Percentiles rank a stretch among this genome's conserved stretches.
Evolutionary conservation across 345 rosid species (phyloP).

Genomic region (Turnera subulata): DNA sequence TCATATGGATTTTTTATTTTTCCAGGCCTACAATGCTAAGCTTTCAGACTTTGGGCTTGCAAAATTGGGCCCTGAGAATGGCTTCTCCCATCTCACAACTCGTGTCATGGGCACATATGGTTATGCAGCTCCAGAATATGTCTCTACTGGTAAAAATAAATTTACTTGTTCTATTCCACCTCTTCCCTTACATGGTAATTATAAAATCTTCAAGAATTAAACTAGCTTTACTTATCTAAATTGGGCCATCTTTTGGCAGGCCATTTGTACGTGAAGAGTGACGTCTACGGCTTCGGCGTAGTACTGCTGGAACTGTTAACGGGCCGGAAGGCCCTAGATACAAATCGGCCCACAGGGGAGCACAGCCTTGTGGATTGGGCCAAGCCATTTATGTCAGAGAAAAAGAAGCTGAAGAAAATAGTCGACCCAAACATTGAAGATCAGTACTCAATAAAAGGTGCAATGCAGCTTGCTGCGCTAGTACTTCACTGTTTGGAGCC

Average conservation of each 20-base stretch:
- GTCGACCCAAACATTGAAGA: constrained; percentile 64
- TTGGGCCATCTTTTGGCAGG: constrained; percentile 32
- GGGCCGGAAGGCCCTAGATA: constrained; percentile 61
- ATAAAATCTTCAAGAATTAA: neutral
- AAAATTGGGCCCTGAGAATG: constrained; percentile 63
- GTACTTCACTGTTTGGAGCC: constrained; percentile 46
- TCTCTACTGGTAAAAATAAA: constrained; percentile 73
- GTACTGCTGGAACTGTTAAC: constrained; percentile 72
- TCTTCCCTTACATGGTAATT: neutral
- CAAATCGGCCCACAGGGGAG: constrained; percentile 38
- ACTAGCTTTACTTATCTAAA: neutral
- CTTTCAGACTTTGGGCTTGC: constrained; percentile 89
- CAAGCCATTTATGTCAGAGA: constrained; percentile 37
- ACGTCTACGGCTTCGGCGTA: constrained; percentile 84
- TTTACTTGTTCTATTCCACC: no score
- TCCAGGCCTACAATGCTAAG: constrained; percentile 63
- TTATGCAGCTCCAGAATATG: constrained; percentile 84
- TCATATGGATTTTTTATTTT: neutral
- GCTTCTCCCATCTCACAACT: constrained; percentile 66
- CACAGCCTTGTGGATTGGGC: constrained; percentile 62
- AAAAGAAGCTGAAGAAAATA: constrained; percentile 53
- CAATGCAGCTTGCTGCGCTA: constrained; percentile 40
- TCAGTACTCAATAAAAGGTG: constrained; percentile 48
- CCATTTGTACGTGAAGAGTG: constrained; percentile 75
- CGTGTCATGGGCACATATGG: constrained; percentile 76